phyloP scores from a whole-genome alignment of 345 rosid genomes.

The Raphanus sativus region DNA sequence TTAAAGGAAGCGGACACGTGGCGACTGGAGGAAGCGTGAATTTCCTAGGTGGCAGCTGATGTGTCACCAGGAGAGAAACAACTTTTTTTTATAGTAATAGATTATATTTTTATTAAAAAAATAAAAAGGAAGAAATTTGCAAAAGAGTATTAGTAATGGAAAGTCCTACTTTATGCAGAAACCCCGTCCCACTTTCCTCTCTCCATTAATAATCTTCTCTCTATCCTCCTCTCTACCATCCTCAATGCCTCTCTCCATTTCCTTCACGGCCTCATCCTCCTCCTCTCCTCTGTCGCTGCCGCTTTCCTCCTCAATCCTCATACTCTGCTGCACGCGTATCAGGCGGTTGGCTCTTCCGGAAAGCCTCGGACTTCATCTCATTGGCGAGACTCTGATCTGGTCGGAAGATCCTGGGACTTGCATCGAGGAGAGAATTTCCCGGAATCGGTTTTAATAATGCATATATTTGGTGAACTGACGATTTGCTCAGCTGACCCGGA shows the following conservation, averaged over 20 bases:
- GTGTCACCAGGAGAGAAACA: no score
- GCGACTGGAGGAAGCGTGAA: no score
- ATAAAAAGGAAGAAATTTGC: neutral
- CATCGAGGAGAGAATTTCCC: no score
- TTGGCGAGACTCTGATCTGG: no score
- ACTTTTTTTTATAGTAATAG: no score
- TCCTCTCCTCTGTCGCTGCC: neutral
- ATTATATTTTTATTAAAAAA: no score
- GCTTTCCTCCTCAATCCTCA: neutral
- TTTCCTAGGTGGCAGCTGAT: no score
- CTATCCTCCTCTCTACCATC: neutral
- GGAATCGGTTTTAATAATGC: no score
- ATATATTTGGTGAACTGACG: neutral
- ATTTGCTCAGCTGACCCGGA: no score
- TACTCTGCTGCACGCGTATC: neutral
- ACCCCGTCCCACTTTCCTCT: neutral
- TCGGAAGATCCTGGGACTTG: no score
- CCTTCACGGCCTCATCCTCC: neutral
- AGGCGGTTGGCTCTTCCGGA: neutral
- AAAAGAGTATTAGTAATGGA: neutral
- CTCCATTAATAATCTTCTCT: neutral
- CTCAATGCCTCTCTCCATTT: neutral
- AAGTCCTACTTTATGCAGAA: neutral
- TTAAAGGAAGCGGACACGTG: no score
- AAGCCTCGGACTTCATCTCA: neutral